These are phyloP conservation scores for Dacryopinax primogenitus DNA, from an alignment of 768 basidiomycete genomes.

Conservation along the genomic window DNA sequence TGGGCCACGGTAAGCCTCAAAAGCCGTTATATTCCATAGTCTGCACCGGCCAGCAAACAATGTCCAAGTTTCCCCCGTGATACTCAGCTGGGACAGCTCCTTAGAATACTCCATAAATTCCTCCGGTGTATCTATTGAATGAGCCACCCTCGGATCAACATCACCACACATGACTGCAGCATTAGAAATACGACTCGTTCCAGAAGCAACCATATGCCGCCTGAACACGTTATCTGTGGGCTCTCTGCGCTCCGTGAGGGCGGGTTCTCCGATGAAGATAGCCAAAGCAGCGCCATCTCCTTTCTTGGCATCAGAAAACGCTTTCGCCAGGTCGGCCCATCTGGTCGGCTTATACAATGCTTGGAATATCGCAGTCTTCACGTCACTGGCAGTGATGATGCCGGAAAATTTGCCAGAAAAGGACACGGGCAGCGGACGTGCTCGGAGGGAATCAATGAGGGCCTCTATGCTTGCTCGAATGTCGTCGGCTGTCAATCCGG, in stretches of 20 bases:
- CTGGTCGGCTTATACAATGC: neutral
- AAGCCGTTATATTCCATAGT: slow-evolving; percentile 9
- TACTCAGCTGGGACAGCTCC: slow-evolving; percentile 10
- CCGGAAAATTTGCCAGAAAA: neutral
- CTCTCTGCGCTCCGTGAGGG: neutral
- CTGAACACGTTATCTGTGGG: slow-evolving; percentile 14
- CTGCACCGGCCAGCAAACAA: slow-evolving; percentile 13
- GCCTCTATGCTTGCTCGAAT: neutral
- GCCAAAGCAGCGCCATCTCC: slow-evolving; percentile 11
- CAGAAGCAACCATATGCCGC: neutral
- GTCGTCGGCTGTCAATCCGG: neutral
- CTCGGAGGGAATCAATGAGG: neutral
- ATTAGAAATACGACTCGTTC: neutral
- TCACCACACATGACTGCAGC: slow-evolving; percentile 18
- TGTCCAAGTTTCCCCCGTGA: slow-evolving; percentile 16
- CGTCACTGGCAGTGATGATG: slow-evolving; percentile 2
- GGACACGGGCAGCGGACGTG: neutral
- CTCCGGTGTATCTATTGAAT: neutral
- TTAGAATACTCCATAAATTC: slow-evolving; percentile 3
- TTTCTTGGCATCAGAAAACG: slow-evolving; percentile 9
- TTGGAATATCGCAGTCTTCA: neutral
- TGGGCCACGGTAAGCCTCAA: slow-evolving; percentile 15
- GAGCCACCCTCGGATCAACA: neutral
- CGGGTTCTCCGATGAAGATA: neutral
- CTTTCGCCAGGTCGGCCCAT: slow-evolving; percentile 13